Evolutionary conservation across 108 stramenopile genomes (phyloP).

Genomic region (Skeletonema menzelii): DNA sequence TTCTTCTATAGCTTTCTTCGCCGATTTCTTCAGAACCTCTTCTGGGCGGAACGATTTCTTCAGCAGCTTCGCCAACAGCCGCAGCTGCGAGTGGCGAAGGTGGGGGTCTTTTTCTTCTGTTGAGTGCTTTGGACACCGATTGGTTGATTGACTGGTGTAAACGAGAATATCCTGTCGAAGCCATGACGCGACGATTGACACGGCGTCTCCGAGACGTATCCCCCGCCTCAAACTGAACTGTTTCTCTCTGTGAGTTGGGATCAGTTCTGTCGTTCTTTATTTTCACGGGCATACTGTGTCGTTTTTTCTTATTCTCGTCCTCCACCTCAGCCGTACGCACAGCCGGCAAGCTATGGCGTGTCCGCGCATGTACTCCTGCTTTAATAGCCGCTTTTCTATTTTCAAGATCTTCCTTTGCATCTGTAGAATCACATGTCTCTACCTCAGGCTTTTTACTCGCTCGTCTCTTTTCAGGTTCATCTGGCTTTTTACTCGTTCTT

Average conservation of each 20-base stretch:
- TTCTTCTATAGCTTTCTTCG: background rate
- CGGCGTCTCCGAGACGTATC: background rate
- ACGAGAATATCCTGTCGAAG: background rate
- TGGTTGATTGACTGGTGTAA: background rate
- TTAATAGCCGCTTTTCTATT: background rate
- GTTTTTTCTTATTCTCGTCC: background rate
- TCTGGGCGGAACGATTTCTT: no score
- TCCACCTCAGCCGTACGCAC: background rate
- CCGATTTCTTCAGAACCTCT: background rate
- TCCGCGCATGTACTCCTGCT: background rate
- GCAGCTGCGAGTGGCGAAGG: background rate
- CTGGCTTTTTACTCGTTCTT: no score
- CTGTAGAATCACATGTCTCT: background rate
- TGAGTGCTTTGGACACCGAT: background rate
- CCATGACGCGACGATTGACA: background rate
- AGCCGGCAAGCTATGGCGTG: background rate
- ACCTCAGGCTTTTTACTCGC: background rate
- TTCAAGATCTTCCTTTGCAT: background rate
- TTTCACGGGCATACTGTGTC: background rate
- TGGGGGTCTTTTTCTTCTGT: background rate
- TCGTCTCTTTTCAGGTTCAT: background rate
- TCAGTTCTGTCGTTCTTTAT: background rate
- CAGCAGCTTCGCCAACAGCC: background rate
- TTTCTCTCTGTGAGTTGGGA: background rate
- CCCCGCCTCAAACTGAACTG: background rate